phyloP scores from a whole-genome alignment of 75 land plant species.

The Sequoiadendron giganteum region DNA sequence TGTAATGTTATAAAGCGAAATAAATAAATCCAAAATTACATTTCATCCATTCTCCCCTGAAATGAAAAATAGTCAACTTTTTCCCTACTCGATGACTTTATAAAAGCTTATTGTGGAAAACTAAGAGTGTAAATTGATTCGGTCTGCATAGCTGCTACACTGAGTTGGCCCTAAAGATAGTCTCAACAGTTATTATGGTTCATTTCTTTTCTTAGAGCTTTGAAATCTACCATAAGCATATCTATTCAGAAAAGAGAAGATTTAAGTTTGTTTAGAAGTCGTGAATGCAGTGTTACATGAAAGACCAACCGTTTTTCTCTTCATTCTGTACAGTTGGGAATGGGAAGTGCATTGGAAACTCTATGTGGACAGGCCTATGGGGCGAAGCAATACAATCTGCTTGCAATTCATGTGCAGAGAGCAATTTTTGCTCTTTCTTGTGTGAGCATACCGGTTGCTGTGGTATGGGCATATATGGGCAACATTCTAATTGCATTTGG shows the following conservation, averaged over 20 bases:
- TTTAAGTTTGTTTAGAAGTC: neutral
- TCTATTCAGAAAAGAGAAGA: neutral
- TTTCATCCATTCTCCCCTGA: too few relatives aligned
- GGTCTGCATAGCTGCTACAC: too few relatives aligned
- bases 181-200: too few relatives aligned
- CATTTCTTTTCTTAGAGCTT: too few relatives aligned
- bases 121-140: too few relatives aligned
- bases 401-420: constrained; percentile 65
- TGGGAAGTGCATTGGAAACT: constrained; percentile 47
- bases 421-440: constrained; percentile 53
- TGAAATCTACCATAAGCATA: neutral
- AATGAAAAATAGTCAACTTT: too few relatives aligned
- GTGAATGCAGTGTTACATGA: neutral
- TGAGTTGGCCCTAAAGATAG: too few relatives aligned
- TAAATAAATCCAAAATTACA: too few relatives aligned
- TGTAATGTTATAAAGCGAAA: too few relatives aligned
- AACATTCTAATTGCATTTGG: constrained; percentile 43
- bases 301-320: constrained; percentile 1
- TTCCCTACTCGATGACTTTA: too few relatives aligned
- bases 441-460: constrained; percentile 55
- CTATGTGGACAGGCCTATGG: constrained; percentile 88
- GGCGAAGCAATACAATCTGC: constrained; percentile 74
- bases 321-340: neutral
- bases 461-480: constrained; percentile 64
- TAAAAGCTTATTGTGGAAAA: too few relatives aligned